These are phyloP conservation scores for Bipolaris gigantea DNA, from an alignment of 2,329 filamentous ascomycete genomes.

Conservation along the genomic window DNA sequence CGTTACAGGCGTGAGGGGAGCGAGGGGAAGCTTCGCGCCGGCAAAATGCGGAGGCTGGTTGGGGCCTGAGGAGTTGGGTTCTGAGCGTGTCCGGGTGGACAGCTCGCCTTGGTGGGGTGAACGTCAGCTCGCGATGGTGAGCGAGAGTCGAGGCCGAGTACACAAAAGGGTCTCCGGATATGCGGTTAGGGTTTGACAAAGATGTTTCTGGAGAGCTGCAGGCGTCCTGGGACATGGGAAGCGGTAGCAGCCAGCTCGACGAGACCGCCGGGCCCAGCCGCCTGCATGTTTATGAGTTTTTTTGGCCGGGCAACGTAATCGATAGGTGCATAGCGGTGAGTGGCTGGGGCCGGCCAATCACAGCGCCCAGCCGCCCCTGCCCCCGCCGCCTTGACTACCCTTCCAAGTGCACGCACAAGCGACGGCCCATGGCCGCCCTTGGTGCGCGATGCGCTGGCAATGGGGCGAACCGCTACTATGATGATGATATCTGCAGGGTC, in stretches of 20 bases:
- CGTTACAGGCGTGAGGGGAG: constrained; percentile 32
- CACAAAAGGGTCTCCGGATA: constrained; percentile 7
- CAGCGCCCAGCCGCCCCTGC: constrained; percentile 7
- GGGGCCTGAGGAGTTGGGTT: constrained; percentile 18
- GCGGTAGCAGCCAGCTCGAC: constrained; percentile 28
- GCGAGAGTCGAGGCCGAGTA: constrained; percentile 18
- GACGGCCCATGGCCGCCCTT: constrained; percentile 5
- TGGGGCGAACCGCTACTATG: constrained; percentile 7
- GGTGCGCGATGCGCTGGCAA: constrained; percentile 14
- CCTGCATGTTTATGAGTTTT: constrained; percentile 22
- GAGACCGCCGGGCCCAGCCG: constrained; percentile 23
- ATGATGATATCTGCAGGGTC: neutral
- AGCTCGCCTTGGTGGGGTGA: constrained; percentile 27
- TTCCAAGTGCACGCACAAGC: too few relatives aligned
- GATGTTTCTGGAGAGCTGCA: constrained; percentile 2
- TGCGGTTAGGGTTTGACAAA: constrained; percentile 7
- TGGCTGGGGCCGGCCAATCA: constrained; percentile 23
- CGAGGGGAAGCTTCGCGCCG: constrained; percentile 16
- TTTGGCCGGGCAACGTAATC: constrained; percentile 32
- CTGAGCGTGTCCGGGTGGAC: constrained; percentile 41
- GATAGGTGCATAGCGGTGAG: constrained; percentile 28
- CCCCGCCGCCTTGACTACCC: constrained; percentile 18
- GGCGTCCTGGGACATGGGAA: constrained; percentile 23
- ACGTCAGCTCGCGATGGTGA: constrained; percentile 30
- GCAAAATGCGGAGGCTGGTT: constrained; percentile 25